Conservation (phyloP, 2,329 filamentous ascomycete species). For the Diaporthe sp. region DNA sequence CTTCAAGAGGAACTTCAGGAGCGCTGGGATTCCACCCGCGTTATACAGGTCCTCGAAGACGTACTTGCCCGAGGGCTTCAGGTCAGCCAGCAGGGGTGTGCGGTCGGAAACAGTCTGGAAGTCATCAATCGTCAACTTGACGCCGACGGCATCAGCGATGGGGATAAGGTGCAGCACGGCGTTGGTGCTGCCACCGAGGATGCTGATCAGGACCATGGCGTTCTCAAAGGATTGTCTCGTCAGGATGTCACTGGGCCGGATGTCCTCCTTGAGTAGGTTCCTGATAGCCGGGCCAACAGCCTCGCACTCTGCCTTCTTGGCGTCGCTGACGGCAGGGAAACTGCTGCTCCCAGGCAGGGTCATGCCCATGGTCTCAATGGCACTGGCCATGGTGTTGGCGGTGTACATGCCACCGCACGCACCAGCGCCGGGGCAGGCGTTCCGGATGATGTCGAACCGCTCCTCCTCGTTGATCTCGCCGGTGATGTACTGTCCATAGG, state of each 20-base stretch:
- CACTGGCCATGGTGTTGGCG: slow-evolving; percentile 82
- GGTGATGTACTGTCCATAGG: slow-evolving; percentile 94
- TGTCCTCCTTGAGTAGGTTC: slow-evolving; percentile 81
- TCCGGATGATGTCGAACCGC: slow-evolving; percentile 93
- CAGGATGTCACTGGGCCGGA: slow-evolving; percentile 82
- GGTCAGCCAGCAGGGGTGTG: slow-evolving; percentile 83
- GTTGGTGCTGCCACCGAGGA: slow-evolving; percentile 88
- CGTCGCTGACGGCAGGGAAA: slow-evolving; percentile 80
- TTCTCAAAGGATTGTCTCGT: slow-evolving; percentile 87
- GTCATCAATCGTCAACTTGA: slow-evolving; percentile 88
- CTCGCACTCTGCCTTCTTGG: slow-evolving; percentile 81
- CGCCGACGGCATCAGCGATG: slow-evolving; percentile 84
- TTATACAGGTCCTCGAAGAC: slow-evolving; percentile 89
- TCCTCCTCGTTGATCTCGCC: slow-evolving; percentile 92
- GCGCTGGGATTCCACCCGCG: slow-evolving; percentile 87
- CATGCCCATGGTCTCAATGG: slow-evolving; percentile 81
- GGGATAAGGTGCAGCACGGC: slow-evolving; percentile 88
- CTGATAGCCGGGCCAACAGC: slow-evolving; percentile 80
- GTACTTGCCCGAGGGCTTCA: slow-evolving; percentile 89
- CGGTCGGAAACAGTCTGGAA: slow-evolving; percentile 87
- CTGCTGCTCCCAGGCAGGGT: slow-evolving; percentile 87
- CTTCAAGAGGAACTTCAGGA: slow-evolving; percentile 89
- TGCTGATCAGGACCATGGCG: slow-evolving; percentile 86
- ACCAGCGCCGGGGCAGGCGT: slow-evolving; percentile 88
- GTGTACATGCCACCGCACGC: slow-evolving; percentile 92